Percentiles rank a stretch among this genome's conserved stretches.
These are phyloP conservation scores for Stellera chamaejasme DNA, from an alignment of 345 rosid species.

Conservation along the genomic window DNA sequence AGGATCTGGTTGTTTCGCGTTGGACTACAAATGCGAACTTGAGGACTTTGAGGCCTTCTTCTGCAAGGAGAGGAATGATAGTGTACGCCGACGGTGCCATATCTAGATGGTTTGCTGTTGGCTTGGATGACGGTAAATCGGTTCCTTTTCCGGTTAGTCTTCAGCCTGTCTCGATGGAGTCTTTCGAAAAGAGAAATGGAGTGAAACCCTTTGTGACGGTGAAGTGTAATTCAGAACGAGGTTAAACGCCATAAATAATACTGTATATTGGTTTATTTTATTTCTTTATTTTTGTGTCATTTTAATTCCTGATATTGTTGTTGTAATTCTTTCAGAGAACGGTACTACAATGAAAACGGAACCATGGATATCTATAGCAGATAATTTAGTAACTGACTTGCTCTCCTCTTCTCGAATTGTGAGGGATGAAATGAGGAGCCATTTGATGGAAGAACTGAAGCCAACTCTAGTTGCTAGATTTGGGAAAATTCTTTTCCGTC, in stretches of 20 bases:
- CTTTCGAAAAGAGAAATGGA: slow-evolving; percentile 18
- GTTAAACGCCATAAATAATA: slow-evolving; percentile 16
- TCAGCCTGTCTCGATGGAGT: slow-evolving; percentile 27
- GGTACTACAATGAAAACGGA: slow-evolving; percentile 14
- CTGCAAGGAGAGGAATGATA: slow-evolving; percentile 19
- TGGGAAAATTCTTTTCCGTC: slow-evolving; percentile 38
- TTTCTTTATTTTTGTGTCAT: neutral
- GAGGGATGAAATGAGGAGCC: slow-evolving; percentile 20
- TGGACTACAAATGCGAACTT: slow-evolving; percentile 25
- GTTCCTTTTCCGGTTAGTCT: slow-evolving; percentile 28
- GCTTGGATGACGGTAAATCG: slow-evolving; percentile 28
- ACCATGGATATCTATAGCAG: slow-evolving; percentile 38
- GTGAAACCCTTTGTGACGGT: slow-evolving; percentile 28
- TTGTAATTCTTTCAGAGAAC: slow-evolving; percentile 9
- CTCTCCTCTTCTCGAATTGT: slow-evolving; percentile 27
- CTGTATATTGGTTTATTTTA: neutral
- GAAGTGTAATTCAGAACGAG: slow-evolving; percentile 14
- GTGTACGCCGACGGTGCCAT: slow-evolving; percentile 24
- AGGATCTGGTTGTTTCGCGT: slow-evolving; percentile 19
- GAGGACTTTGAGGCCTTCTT: slow-evolving; percentile 4
- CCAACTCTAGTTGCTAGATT: slow-evolving; percentile 46
- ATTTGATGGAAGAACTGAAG: slow-evolving; percentile 18
- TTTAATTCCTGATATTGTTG: neutral
- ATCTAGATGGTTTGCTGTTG: slow-evolving; percentile 41
- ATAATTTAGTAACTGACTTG: slow-evolving; percentile 37